Conservation (phyloP, 345 rosid genomes). For the Eucalyptus pauciflora region DNA sequence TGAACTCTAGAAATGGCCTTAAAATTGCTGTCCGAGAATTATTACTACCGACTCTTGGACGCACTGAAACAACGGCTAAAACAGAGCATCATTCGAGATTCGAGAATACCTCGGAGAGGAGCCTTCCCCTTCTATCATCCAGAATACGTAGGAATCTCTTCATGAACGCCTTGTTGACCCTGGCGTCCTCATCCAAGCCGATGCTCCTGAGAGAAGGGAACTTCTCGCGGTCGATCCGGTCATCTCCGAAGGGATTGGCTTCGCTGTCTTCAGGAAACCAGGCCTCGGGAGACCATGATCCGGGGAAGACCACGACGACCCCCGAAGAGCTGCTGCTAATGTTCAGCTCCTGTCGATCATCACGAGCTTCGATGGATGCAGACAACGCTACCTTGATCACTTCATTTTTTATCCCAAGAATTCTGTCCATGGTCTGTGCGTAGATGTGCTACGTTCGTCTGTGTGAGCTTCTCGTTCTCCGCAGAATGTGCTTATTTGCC, state of each 20-base stretch:
- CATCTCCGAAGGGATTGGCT: slow-evolving; percentile 30
- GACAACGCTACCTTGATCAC: slow-evolving; percentile 19
- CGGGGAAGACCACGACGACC: slow-evolving; percentile 31
- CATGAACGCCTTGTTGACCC: slow-evolving; percentile 46
- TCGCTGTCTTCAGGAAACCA: slow-evolving; percentile 7
- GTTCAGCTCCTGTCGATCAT: background rate
- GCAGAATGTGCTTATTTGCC: background rate
- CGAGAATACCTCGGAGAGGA: slow-evolving; percentile 19
- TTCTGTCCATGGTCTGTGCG: background rate
- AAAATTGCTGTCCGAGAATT: background rate
- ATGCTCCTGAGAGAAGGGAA: slow-evolving; percentile 49
- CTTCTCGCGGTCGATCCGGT: slow-evolving; percentile 4
- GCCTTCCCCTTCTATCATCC: background rate
- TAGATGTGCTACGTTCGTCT: background rate
- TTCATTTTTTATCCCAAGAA: slow-evolving; percentile 4
- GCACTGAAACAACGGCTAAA: background rate
- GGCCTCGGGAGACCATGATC: slow-evolving; percentile 17
- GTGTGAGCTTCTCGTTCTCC: background rate
- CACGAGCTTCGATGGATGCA: slow-evolving; percentile 17
- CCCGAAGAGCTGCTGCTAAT: background rate
- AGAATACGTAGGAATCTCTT: slow-evolving; percentile 8
- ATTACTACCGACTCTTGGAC: background rate
- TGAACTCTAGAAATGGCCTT: background rate
- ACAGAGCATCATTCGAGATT: background rate
- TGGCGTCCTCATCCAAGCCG: slow-evolving; percentile 29